Evolutionary conservation across 192 early-diverging fungal genomes (phyloP), one percentile per base, ranked within the genome.

Genomic region (Coemansia sp.): DNA sequence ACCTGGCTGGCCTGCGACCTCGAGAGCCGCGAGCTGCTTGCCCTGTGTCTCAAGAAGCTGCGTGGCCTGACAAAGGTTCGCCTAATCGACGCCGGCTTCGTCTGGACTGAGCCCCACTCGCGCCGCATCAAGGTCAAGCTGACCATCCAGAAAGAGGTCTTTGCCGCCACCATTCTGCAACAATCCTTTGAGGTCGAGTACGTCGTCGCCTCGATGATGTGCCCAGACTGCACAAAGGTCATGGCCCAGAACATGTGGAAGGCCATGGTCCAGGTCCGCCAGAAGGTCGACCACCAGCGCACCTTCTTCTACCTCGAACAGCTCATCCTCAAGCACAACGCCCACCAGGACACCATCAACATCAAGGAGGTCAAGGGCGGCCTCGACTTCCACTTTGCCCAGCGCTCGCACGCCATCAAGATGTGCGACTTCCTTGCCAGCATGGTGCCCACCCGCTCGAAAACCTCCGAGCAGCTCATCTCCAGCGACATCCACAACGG

Each of bases 211-310:
- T 82, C 85, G 57, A 95, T 98, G 74, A 91, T 96, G 72, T 99
- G 96, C 70, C 90, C 91, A 46, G 95, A 93, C 81, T 99, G 96
- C 76, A 87, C 89, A 15, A 84, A 91, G 50, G 87, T 98, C 15
- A 94, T 91, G 81, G 96, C 96, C 30, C 90, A 99, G 75, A 93
- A 95, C 59, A 98, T 93, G 12, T 99, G 96, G 96, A 93, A 93
- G 66, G 94, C 96, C 15, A 85, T 90, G 61, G 94, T 96, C 15
- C 96, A 99, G 83, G 87, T 99, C 23, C 89, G 96, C 65, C 96
- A 99, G 82, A 98, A 98, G 81, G 93, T 94, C 22, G 83, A 87
- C 42, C 96, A 99, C 83, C 96, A 99, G 84, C 84, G 94, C 57
- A 99, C 96, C 9, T 99, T 99, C 81, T 87, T 97, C 57, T 97